Evolutionary conservation across 306 rosid genomes (phyloP).

Genomic region (Betula pendula): DNA sequence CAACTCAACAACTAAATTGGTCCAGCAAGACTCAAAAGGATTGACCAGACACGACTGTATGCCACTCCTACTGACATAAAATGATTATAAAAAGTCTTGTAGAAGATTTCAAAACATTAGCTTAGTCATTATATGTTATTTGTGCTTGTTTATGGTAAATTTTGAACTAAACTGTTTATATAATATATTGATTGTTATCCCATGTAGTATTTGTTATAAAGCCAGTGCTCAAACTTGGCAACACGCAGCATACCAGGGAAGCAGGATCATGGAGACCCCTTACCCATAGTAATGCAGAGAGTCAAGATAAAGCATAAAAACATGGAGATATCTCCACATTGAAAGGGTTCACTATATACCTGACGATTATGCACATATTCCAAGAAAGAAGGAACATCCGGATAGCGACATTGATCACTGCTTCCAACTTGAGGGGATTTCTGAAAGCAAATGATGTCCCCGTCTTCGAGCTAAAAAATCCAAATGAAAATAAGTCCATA

Average conservation of each 20-base stretch:
- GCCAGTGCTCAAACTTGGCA: neutral
- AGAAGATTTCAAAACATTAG: neutral
- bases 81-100: neutral
- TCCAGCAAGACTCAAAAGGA: neutral
- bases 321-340: neutral
- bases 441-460: slow-evolving; percentile 60
- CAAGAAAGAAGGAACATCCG: slow-evolving; percentile 59
- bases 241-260: neutral
- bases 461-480: slow-evolving; percentile 49
- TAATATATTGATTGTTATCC: neutral
- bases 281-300: neutral
- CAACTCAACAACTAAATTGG: neutral
- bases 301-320: neutral
- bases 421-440: slow-evolving; percentile 43
- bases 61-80: neutral
- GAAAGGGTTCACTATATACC: slow-evolving; percentile 26
- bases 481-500: neutral
- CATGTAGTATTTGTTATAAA: neutral
- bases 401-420: slow-evolving; percentile 39
- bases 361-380: slow-evolving; percentile 56
- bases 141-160: neutral
- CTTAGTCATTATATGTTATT: neutral
- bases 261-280: neutral
- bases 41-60: neutral
- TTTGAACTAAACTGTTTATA: neutral